Percentiles rank a stretch among this genome's conserved stretches.
These are phyloP conservation scores for Poteriospumella lacustris DNA, from an alignment of 108 stramenopile genomes.

Conservation along the genomic window DNA sequence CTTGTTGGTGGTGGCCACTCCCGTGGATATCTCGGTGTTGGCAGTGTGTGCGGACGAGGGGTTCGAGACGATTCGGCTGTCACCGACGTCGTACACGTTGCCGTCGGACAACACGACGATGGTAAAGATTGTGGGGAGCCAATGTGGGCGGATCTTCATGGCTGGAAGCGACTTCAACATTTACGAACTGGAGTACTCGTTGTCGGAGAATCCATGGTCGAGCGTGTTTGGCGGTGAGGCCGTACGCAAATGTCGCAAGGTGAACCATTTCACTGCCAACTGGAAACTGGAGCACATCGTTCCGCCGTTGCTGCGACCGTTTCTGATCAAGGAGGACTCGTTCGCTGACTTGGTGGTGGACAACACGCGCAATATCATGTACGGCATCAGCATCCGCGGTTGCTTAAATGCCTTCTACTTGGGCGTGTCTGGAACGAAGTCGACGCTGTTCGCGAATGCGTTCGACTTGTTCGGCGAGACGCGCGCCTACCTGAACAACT, in stretches of 20 bases:
- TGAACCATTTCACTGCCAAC: constrained; percentile 27
- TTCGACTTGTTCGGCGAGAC: background rate
- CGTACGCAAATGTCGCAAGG: constrained; percentile 25
- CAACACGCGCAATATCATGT: constrained; percentile 33
- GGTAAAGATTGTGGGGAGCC: constrained; percentile 65
- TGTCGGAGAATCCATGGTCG: background rate
- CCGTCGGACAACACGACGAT: constrained; percentile 79
- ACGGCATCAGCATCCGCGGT: constrained; percentile 33
- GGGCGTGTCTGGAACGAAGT: constrained; percentile 28
- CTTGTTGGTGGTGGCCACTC: constrained; percentile 80
- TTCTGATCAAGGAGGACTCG: background rate
- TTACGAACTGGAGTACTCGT: constrained; percentile 77
- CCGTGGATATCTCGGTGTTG: constrained; percentile 74
- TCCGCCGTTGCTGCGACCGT: constrained; percentile 15
- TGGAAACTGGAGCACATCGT: constrained; percentile 30
- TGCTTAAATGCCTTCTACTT: constrained; percentile 38
- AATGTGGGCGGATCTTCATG: constrained; percentile 80
- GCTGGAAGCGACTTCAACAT: constrained; percentile 87
- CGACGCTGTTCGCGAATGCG: background rate
- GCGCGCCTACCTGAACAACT: background rate
- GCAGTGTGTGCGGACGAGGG: constrained; percentile 31
- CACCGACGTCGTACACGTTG: constrained; percentile 69
- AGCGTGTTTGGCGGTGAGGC: background rate
- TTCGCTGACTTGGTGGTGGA: constrained; percentile 46
- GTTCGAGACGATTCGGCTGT: constrained; percentile 1